Evolutionary conservation across 2,329 filamentous ascomycete genomes (phyloP), one percentile per base, ranked within the genome.

Genomic region (Cryphonectria carpinicola): DNA sequence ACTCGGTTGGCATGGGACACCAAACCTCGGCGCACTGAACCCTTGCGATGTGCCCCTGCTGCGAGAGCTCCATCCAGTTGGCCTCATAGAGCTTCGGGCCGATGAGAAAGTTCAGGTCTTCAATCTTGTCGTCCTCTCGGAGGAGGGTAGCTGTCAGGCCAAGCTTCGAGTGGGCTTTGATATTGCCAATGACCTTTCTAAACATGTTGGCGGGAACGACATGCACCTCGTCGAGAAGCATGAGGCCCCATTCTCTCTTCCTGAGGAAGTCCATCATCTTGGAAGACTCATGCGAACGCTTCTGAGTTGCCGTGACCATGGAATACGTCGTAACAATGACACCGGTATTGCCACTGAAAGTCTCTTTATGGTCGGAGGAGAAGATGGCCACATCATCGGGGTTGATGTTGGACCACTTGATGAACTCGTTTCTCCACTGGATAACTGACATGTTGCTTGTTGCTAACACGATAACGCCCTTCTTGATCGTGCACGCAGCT

Each of bases 1-100:
- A 99, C 76, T 99, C 96, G 0, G 95, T 96, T 0, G 96, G 97
- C 96, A 99, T 99, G 2, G 95, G 94, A 78, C 96, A 99, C 96
- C 96, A 99, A 8, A 99, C 96, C 81, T 99, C 96, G 19, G 96
- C 96, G 80, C 96, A 99, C 80, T 99, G 96, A 1, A 99, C 96
- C 75, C 94, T 92, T 49, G 96, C 96, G 79, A 99, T 99, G 78
- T 98, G 95, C 0, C 96, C 96, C 81, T 98, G 94, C 77, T 98
- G 93, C 1, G 95, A 96, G 56, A 99, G 88, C 80, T 99, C 96
- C 90, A 98, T 97, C 96, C 96, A 99, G 80, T 99, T 99, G 39
- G 96, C 96, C 81, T 99, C 96, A 79, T 97, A 99, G 0, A 99
- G 85, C 80, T 99, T 99, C 0, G 96, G 96, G 0, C 96, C 96